A percentile compares a stretch with the other conserved stretches of the same genome.
These are phyloP conservation scores for Blastosporella zonata DNA, from an alignment of 1,284 basidiomycete genomes.

Conservation along the genomic window DNA sequence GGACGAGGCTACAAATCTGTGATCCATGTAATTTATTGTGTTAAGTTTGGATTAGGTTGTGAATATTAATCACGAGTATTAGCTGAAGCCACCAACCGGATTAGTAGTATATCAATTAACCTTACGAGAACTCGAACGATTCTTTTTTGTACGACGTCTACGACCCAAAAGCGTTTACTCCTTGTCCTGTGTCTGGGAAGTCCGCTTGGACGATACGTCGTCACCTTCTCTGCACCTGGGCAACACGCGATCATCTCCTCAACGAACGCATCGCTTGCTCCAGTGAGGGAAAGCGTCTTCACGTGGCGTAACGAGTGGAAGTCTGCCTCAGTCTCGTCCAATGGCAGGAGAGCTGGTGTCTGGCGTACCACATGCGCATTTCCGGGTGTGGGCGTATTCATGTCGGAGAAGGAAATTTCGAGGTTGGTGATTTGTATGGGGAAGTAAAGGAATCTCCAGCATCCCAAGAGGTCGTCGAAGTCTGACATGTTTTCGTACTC, in stretches of 20 bases:
- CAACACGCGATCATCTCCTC: constrained; percentile 6
- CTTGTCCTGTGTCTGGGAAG: not conserved
- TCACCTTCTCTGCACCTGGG: constrained; percentile 2
- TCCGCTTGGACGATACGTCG: not conserved
- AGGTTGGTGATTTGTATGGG: constrained; percentile 15
- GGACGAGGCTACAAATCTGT: constrained; percentile 31
- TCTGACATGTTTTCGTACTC: constrained; percentile 11
- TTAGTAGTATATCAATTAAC: not conserved
- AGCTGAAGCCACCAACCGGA: not conserved
- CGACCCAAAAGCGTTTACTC: too few relatives aligned
- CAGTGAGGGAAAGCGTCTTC: constrained; percentile 2
- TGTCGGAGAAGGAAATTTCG: constrained; percentile 13
- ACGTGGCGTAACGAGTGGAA: constrained; percentile 1
- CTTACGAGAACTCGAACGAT: not conserved
- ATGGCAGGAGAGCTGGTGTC: not conserved
- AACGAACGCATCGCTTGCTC: constrained; percentile 10
- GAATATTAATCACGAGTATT: not conserved
- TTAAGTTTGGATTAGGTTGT: not conserved
- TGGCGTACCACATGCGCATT: too few relatives aligned
- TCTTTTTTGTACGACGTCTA: too few relatives aligned
- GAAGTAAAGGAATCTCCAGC: constrained; percentile 12
- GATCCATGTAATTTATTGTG: not conserved
- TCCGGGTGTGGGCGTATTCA: too few relatives aligned
- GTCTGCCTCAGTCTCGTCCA: not conserved
- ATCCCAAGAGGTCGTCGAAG: constrained; percentile 12